Percentiles rank a stretch among this genome's conserved stretches.
Evolutionary conservation across 2,329 filamentous ascomycete genomes (phyloP).

Genomic region (Chaetomium strumarium): DNA sequence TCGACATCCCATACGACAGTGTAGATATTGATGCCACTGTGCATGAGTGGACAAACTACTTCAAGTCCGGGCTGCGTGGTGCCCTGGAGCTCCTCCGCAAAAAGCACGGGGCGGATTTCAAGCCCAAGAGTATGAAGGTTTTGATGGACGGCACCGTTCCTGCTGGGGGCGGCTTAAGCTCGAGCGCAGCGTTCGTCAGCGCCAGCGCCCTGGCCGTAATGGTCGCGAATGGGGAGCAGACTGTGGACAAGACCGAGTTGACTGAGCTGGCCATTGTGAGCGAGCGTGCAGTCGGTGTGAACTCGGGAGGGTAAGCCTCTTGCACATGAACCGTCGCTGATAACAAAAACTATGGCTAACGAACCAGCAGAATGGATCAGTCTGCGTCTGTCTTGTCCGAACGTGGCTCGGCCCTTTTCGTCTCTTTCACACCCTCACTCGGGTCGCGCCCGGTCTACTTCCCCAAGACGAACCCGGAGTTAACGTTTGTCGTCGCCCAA

Average conservation of each 20-base stretch:
- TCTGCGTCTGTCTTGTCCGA: slow-evolving; percentile 90
- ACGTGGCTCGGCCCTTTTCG: slow-evolving; percentile 79
- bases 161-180: slow-evolving; percentile 84
- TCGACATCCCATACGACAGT: slow-evolving; percentile 59
- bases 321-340: background rate
- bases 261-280: slow-evolving; percentile 92
- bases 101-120: slow-evolving; percentile 55
- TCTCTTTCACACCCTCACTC: slow-evolving; percentile 79
- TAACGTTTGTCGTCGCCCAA: slow-evolving; percentile 90
- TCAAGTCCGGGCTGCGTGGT: slow-evolving; percentile 83
- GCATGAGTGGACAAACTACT: slow-evolving; percentile 98
- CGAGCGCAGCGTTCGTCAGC: slow-evolving; percentile 89
- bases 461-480: slow-evolving; percentile 71
- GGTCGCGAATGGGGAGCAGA: slow-evolving; percentile 70
- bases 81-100: slow-evolving; percentile 72
- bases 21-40: slow-evolving; percentile 79
- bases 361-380: slow-evolving; percentile 84
- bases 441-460: slow-evolving; percentile 73
- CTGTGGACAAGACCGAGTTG: slow-evolving; percentile 84
- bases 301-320: slow-evolving; percentile 73
- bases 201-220: slow-evolving; percentile 84
- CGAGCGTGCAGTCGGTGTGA: slow-evolving; percentile 90
- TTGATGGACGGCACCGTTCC: slow-evolving; percentile 90
- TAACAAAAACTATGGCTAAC: background rate
- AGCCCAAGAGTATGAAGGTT: slow-evolving; percentile 74